Base-by-base conservation (phyloP, 139 green algal genomes). In the Chlorella ohadii region DNA sequence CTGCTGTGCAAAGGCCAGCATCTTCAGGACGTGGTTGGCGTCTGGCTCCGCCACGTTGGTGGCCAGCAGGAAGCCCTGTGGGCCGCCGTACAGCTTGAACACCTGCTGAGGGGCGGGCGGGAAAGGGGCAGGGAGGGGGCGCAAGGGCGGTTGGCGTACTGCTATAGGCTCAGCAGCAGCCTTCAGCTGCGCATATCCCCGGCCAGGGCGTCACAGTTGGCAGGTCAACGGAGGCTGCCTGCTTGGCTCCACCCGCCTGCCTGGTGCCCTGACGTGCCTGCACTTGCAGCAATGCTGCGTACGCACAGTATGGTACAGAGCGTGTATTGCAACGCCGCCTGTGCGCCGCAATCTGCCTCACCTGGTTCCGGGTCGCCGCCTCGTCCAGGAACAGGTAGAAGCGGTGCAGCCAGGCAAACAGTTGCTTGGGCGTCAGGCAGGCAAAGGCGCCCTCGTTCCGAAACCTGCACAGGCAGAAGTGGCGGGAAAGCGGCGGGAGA, bases 1-100 rank as follows among this genome's bases (percentile, higher is more conserved):
- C 33, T 77, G 71, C 25, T 28, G 71, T 1, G 41, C 41, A 12
- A 15, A 77, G 11, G 33, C 23, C 39, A 61, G 41, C 23, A 77
- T 38, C 11, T 20, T 77, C 25, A 39, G 27, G 38, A 39, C 71
- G 20, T 77, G 71, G 38, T 56, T 22, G 9, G 25, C 20, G 41
- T 77, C 71, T 15, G 71, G 71, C 71, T 77, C 71, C 15, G 71
- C 71, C 25, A 77, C 71, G 12, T n/a, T 38, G 7, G 71, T 34
- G 71, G 33, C 55, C 33, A 77, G 27, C 71, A 61, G 17, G 71
- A 77, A 77, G 27, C 71, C 71, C 7, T 55, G 39, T 0, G 36
- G 25, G 1, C 71, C 39, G 71, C 71, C 71, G 19, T 77, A 61
- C 41, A 77, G 71, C 38, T 77, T 55, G 39, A 34, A 77, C 9